Evolutionary conservation across 805 yeast genomes (phyloP).

Genomic region (Candida taoyuanica): DNA sequence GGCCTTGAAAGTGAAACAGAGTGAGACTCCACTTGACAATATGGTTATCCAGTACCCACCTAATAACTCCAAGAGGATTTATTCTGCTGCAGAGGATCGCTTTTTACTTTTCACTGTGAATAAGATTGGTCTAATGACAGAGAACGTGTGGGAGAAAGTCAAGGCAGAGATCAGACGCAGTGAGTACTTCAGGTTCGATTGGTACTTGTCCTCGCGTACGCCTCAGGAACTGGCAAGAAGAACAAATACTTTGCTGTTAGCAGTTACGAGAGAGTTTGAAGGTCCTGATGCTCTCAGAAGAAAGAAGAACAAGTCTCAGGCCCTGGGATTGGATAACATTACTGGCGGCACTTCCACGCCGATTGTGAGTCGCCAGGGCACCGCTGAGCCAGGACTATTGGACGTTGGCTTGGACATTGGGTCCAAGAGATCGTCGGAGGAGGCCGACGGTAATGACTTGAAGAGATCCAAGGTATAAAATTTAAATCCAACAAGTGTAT

Average conservation of each 20-base stretch:
- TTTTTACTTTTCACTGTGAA: conserved; percentile 57
- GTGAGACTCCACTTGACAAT: conserved; percentile 57
- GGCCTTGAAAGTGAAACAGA: conserved; percentile 46
- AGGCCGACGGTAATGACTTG: not conserved
- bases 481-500: not conserved
- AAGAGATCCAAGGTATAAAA: not conserved
- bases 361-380: conserved; percentile 29
- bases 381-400: conserved; percentile 25
- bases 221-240: conserved; percentile 70
- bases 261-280: conserved; percentile 66
- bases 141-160: conserved; percentile 56
- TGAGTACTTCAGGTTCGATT: conserved; percentile 63
- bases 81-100: conserved; percentile 66
- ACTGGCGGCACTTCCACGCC: conserved; percentile 17
- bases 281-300: conserved; percentile 54
- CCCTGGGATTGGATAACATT: not conserved
- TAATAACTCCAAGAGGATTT: conserved; percentile 73
- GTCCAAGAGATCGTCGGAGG: conserved; percentile 9
- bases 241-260: conserved; percentile 59
- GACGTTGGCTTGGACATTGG: not conserved
- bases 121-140: conserved; percentile 59
- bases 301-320: conserved; percentile 28
- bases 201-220: conserved; percentile 68
- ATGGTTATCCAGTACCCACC: conserved; percentile 71
- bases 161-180: conserved; percentile 59